Conservation (phyloP, 2,329 filamentous ascomycete species). For the Ceratocystis cubensis region DNA sequence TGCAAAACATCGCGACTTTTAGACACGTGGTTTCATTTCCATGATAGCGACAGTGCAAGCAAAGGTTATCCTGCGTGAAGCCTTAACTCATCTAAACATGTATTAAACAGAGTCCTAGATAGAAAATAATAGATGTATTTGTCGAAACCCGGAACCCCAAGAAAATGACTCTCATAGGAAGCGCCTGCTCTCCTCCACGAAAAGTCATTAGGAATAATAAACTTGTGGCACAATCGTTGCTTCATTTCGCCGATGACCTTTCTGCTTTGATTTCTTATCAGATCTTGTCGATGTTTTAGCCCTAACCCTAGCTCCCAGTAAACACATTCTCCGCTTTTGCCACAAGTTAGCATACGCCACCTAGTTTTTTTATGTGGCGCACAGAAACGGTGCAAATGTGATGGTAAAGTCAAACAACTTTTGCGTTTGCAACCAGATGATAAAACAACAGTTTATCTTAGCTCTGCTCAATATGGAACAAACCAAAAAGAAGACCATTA, state of each 20-base stretch:
- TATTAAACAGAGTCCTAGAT: too few species aligned
- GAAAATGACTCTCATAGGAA: too few species aligned
- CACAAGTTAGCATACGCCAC: neutral
- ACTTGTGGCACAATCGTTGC: too few species aligned
- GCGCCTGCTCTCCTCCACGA: too few species aligned
- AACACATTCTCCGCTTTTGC: neutral
- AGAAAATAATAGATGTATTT: too few species aligned
- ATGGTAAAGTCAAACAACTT: neutral
- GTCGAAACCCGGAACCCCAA: neutral
- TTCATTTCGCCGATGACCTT: too few species aligned
- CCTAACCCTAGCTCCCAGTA: neutral
- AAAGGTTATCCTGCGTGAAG: too few species aligned
- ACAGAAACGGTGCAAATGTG: neutral
- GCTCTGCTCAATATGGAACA: neutral
- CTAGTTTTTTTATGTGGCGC: neutral
- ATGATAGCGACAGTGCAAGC: neutral
- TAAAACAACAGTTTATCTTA: neutral
- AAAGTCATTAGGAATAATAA: too few species aligned
- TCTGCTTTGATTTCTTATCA: neutral
- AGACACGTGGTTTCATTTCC: neutral
- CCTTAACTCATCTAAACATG: too few species aligned
- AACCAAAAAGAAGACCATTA: neutral
- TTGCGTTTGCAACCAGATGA: too few species aligned
- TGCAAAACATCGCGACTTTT: constrained; percentile 9
- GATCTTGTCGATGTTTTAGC: neutral